Conservation (phyloP, 306 rosid genomes). For the Cicer chorassanicum region DNA sequence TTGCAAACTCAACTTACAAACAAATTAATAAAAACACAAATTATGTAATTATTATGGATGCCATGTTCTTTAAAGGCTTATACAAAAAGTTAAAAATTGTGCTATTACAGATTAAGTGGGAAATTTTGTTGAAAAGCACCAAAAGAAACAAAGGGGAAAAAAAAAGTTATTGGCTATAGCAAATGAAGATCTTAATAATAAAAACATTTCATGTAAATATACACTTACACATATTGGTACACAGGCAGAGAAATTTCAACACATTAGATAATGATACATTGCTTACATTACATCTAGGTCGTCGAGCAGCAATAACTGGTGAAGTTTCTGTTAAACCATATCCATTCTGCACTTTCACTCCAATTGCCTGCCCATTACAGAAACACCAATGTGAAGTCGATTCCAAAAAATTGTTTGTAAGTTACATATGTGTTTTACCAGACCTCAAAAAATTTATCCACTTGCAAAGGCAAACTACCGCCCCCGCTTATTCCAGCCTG, state of each 20-base stretch:
- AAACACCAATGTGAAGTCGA: slow-evolving; percentile 17
- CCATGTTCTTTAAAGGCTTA: slow-evolving; percentile 6
- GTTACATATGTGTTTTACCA: slow-evolving; percentile 26
- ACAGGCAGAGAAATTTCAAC: slow-evolving; percentile 11
- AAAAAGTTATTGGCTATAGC: background rate
- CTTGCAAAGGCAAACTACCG: slow-evolving; percentile 72
- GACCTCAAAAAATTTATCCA: slow-evolving; percentile 90
- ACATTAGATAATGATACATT: slow-evolving; percentile 10
- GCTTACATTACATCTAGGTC: slow-evolving; percentile 78
- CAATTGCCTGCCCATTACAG: slow-evolving; percentile 73
- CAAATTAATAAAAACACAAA: slow-evolving; percentile 10
- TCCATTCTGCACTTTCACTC: slow-evolving; percentile 86
- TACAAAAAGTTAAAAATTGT: slow-evolving; percentile 8
- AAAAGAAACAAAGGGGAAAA: background rate
- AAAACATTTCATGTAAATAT: slow-evolving; percentile 23
- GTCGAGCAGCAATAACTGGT: slow-evolving; percentile 83
- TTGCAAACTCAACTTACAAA: slow-evolving; percentile 36
- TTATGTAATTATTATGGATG: slow-evolving; percentile 6
- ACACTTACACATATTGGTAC: background rate
- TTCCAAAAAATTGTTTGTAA: background rate
- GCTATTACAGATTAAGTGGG: slow-evolving; percentile 12
- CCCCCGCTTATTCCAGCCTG: slow-evolving; percentile 98
- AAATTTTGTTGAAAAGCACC: background rate
- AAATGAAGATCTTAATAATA: slow-evolving; percentile 18
- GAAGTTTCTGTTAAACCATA: slow-evolving; percentile 94